A percentile compares a stretch with the other conserved stretches of the same genome.
Conservation (phyloP, 805 yeast genomes). For the Pichia phayaonensis region DNA sequence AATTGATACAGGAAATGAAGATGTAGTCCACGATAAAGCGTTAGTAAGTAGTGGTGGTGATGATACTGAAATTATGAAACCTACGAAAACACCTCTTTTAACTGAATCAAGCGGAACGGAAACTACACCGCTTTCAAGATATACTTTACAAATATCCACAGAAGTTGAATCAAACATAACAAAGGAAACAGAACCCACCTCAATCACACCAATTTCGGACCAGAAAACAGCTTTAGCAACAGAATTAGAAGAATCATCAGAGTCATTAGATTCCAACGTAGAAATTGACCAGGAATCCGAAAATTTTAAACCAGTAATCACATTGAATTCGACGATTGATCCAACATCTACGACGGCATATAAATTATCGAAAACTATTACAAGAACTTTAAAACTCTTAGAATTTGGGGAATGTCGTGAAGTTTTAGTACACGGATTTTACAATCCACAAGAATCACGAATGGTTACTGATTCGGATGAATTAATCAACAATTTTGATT, state of each 20-base stretch:
- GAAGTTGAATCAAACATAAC: background rate
- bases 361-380: conserved; percentile 21
- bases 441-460: conserved; percentile 14
- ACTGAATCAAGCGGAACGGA: background rate
- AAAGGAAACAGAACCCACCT: background rate
- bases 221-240: background rate
- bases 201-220: too few species aligned
- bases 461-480: background rate
- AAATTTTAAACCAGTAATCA: background rate
- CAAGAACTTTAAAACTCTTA: conserved; percentile 36
- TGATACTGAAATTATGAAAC: too few species aligned
- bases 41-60: background rate
- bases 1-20: background rate
- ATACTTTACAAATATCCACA: background rate
- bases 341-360: background rate
- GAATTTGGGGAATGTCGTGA: conserved; percentile 53
- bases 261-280: background rate
- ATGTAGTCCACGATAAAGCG: background rate
- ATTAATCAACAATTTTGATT: conserved; percentile 9
- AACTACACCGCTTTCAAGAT: too few species aligned
- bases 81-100: background rate
- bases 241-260: background rate
- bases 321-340: background rate
- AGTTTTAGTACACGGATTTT: conserved; percentile 45
- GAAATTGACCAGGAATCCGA: background rate